Conservation (phyloP, 1,284 basidiomycete species). For the Cryptococcus sp. region DNA sequence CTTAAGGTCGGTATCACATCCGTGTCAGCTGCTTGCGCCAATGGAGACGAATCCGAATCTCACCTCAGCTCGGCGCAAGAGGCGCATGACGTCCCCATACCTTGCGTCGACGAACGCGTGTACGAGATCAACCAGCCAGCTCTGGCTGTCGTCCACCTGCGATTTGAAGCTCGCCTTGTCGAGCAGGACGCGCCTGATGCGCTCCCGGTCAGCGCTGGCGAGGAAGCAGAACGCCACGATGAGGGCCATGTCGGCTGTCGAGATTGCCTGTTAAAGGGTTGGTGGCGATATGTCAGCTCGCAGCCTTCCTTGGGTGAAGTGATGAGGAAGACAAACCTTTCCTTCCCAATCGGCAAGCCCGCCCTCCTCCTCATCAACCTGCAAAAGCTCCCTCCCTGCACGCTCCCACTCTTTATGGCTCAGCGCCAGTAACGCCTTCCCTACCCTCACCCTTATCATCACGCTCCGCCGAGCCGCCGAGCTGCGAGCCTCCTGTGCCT, state of each 20-base stretch:
- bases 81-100: slow-evolving; percentile 32
- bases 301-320: background rate
- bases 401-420: slow-evolving; percentile 21
- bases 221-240: slow-evolving; percentile 32
- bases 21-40: background rate
- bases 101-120: slow-evolving; percentile 37
- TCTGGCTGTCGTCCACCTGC: slow-evolving; percentile 31
- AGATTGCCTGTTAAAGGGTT: slow-evolving; percentile 28
- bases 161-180: slow-evolving; percentile 34
- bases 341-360: slow-evolving; percentile 43
- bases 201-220: slow-evolving; percentile 26
- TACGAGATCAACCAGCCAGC: slow-evolving; percentile 39
- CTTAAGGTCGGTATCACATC: slow-evolving; percentile 1
- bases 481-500: slow-evolving; percentile 25
- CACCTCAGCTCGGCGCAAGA: slow-evolving; percentile 32
- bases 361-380: slow-evolving; percentile 35
- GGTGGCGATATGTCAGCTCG: background rate
- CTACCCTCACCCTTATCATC: slow-evolving; percentile 31
- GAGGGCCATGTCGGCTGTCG: slow-evolving; percentile 33
- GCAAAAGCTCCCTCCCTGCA: slow-evolving; percentile 30
- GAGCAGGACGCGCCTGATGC: slow-evolving; percentile 30
- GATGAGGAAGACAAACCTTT: slow-evolving; percentile 19
- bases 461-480: slow-evolving; percentile 23
- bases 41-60: slow-evolving; percentile 4
- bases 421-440: slow-evolving; percentile 31